Evolutionary conservation across 768 basidiomycete genomes (phyloP), one percentile per base, ranked within the genome.

Genomic region (Tricholoma hemisulphureum): DNA sequence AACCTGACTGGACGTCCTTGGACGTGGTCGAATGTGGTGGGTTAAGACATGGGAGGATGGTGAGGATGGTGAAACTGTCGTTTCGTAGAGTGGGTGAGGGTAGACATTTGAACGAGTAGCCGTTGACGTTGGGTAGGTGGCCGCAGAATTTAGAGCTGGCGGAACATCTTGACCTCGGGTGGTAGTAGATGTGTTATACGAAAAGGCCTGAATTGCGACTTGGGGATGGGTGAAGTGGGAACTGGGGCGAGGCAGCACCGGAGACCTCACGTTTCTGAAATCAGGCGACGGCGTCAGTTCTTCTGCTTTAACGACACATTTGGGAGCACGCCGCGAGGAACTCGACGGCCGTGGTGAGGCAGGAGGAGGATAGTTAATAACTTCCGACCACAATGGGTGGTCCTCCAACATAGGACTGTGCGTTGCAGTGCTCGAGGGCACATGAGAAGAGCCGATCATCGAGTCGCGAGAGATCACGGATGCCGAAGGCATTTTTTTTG

Each of bases 1-100:
- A 63, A 89, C 81, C 75, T 78, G 77, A 57, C 76, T 77, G 37
- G 81, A 81, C 77, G 89, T 87, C 86, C 84, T 75, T 72, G 76
- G 88, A 89, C 86, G 85, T 28, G 4, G 16, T 70, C 73, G 69
- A 65, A 73, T 70, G 58, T 70, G 67, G 24, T 71, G 69, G 74
- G 75, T 87, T 83, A 90, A 67, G 68, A 65, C 88, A 90, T 89
- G 71, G 64, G 82, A 74, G 67, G 76, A 56, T 61, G 75, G 66
- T 57, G 65, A 61, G 58, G 64, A 73, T 67, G 78, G 80, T 77
- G 87, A 82, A 83, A 83, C 82, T 54, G 68, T 60, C 72, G 82
- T 83, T 83, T 80, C 83, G 80, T 81, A 75, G 55, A 67, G 59
- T 28, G 46, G 16, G 57, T 61, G 57, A 48, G 75, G 70, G 41